Conservation (phyloP, 139 green algal genomes). For the Mychonastes homosphaera region DNA sequence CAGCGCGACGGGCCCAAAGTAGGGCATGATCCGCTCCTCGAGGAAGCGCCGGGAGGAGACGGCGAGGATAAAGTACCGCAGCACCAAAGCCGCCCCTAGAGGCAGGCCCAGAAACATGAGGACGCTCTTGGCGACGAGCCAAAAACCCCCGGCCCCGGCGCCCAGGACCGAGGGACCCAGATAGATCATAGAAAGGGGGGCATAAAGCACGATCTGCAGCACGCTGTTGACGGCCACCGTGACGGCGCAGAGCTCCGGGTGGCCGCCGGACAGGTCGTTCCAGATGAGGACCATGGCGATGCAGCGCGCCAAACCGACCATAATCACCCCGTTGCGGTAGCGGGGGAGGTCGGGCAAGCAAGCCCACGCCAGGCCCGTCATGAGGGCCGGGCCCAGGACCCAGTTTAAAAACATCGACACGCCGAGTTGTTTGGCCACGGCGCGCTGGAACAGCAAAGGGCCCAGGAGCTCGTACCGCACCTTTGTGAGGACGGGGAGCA, state of each 20-base stretch:
- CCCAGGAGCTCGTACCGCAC: slow-evolving; percentile 37
- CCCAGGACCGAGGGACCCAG: slow-evolving; percentile 25
- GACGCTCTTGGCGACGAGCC: slow-evolving; percentile 25
- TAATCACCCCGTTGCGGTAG: slow-evolving; percentile 38
- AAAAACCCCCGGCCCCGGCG: slow-evolving; percentile 15
- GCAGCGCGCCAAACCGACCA: slow-evolving; percentile 40
- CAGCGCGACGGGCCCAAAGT: slow-evolving; percentile 30
- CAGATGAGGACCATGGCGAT: slow-evolving; percentile 52
- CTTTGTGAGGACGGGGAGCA: slow-evolving; percentile 36
- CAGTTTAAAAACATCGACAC: slow-evolving; percentile 35
- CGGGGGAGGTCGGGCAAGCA: slow-evolving; percentile 29
- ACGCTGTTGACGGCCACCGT: slow-evolving; percentile 41
- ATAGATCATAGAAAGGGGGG: slow-evolving; percentile 27
- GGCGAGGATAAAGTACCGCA: slow-evolving; percentile 13
- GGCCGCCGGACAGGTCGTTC: slow-evolving; percentile 37
- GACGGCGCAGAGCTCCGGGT: slow-evolving; percentile 36
- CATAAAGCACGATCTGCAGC: slow-evolving; percentile 44
- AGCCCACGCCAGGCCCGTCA: slow-evolving; percentile 38
- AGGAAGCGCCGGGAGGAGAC: slow-evolving; percentile 17
- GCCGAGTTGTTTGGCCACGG: slow-evolving; percentile 17
- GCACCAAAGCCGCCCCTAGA: slow-evolving; percentile 15
- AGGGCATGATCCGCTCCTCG: slow-evolving; percentile 34
- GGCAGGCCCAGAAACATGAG: slow-evolving; percentile 33
- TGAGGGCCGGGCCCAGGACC: slow-evolving; percentile 36
- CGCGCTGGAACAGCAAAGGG: slow-evolving; percentile 12